Evolutionary conservation across 2,329 filamentous ascomycete genomes (phyloP), one percentile per base, ranked within the genome.

Genomic region (Endothia cerciana): DNA sequence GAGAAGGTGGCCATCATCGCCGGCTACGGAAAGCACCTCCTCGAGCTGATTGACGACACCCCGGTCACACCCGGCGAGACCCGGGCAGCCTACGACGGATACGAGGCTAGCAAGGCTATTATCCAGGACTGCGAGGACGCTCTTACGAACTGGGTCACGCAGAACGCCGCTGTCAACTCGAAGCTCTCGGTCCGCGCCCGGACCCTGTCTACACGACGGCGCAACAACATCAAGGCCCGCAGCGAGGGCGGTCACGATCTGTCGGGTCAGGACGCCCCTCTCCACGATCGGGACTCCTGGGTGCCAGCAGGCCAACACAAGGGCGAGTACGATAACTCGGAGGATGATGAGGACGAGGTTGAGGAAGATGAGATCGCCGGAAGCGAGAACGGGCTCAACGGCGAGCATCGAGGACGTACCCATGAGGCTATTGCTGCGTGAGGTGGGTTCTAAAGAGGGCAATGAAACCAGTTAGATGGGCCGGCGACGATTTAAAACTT

Each of bases 111-210:
- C 86, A 98, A 97, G 82, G 94, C 91, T 70, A 98, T 99, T 80
- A 98, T 99, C 75, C 95, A 99, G 82, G 95, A 99, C 80, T 99
- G 95, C 78, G 95, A 99, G 81, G 94, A 98, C 76, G 87, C 95
- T 1, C 89, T 99, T 68, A 97, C 93, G 77, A 97, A 97, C 84
- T 99, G 95, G 95, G 93, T 98, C 47, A 87, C 89, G 65, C 90
- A 93, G 74, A 95, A 96, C 75, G 94, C 95, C 6, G 90, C 92
- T 56, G 93, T 99, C 72, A 91, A 86, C 65, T 90, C 94, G 70
- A 94, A 92, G 77, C 88, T 99, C 59, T 97, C 93, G 4, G 91
- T 89, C 22, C 92, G 95, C 67, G 89, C 94, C 49, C 92, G 94
- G 72, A 96, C 90, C 19, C 86, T 98, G 43, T 97, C 92, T 56